Evolutionary conservation across 805 yeast species (phyloP).

Genomic region (Pichia pseudocactophila): DNA sequence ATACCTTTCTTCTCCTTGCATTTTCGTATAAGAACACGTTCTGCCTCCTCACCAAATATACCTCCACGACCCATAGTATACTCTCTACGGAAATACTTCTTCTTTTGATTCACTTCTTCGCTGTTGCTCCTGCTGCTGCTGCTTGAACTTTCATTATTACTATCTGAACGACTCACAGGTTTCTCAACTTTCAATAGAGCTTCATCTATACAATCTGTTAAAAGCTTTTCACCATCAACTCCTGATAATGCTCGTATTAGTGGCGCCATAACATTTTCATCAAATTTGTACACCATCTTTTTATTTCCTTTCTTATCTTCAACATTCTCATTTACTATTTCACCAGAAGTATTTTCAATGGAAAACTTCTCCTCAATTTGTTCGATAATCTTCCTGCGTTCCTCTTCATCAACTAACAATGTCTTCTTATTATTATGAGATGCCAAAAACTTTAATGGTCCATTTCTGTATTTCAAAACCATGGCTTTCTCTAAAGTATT

Average conservation of each 20-base stretch:
- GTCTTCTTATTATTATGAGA: conserved; percentile 10
- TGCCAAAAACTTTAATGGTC: conserved; percentile 7
- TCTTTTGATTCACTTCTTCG: background rate
- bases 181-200: no score
- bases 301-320: no score
- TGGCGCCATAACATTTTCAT: no score
- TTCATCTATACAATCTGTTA: no score
- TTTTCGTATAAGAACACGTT: conserved; percentile 1
- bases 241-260: no score
- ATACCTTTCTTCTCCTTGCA: conserved; percentile 8
- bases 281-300: no score
- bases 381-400: background rate
- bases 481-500: conserved; percentile 6
- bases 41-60: conserved; percentile 8
- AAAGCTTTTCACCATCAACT: no score
- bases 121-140: background rate
- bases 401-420: conserved; percentile 6
- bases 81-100: conserved; percentile 3
- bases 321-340: background rate
- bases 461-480: conserved; percentile 8
- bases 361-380: conserved; percentile 3
- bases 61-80: conserved; percentile 15
- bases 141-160: background rate
- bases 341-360: conserved; percentile 2
- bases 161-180: background rate